Base-by-base conservation (phyloP, 2,329 filamentous ascomycete genomes). In the Arthrobotrys conoides region DNA sequence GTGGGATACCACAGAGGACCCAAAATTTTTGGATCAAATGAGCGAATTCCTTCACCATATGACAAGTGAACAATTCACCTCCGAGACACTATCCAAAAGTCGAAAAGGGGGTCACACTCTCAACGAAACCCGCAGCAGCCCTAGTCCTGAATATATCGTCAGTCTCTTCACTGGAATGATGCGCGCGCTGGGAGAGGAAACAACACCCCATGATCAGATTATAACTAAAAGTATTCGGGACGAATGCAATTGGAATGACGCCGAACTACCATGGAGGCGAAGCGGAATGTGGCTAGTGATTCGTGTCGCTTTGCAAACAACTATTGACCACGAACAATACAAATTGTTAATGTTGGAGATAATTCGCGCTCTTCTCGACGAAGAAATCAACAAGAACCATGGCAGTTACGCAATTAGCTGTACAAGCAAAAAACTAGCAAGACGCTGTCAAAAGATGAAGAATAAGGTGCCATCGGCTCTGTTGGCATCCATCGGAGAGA, bases 261-360 rank as follows among this genome's bases (percentile, higher is more conserved):
- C 63, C 0, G 4, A 46, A 9, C 71, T 30, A 0, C 73, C 67
- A 5, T 90, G 88, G 88, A 83, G 86, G 10, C 83, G 87, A 55
- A 89, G 88, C 16, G 66, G 83, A 0, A 75, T 87, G 0, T 91
- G 88, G 88, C 83, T 90, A 0, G 83, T 90, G 0, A 67, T 90
- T 4, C 86, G 89, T 0, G 87, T 89, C 0, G 82, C 84, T 0
- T 78, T 89, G 2, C 88, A 90, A 65, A 82, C 84, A 16, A 69
- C 67, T 36, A 16, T 70, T 38, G 59, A 38, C 64, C 27, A 18
- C 14, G 14, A 48, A 9, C 6, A 70, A 14, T 61, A 80, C 48
- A 71, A 71, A 75, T 38, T 8, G 1, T 53, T 77, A 84, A 30
- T 83, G 87, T 80, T 84, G 88, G 82, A 76, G 83, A 0, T 64